Conservation (phyloP, 805 yeast species). For the Saccharomycopsis capsularis region DNA sequence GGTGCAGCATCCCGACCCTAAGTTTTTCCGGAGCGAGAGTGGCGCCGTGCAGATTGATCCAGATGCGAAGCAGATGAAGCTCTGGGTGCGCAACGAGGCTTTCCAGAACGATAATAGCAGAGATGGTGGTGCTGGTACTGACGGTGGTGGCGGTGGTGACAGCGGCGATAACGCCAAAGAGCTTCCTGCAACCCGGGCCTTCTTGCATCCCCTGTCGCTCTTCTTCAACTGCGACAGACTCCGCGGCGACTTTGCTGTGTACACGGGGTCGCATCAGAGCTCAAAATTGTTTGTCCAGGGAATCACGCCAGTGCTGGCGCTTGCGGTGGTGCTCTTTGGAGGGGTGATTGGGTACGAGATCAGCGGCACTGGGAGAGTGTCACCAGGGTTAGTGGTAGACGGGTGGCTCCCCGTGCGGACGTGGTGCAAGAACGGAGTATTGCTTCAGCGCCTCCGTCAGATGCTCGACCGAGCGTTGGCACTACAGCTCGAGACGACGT, state of each 20-base stretch:
- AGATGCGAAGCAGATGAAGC: constrained; percentile 24
- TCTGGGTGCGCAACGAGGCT: neutral
- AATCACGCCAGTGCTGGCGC: constrained; percentile 69
- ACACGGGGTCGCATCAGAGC: constrained; percentile 52
- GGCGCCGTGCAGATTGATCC: constrained; percentile 73
- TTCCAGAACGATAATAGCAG: constrained; percentile 11
- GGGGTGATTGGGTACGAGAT: constrained; percentile 33
- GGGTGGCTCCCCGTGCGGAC: constrained; percentile 87
- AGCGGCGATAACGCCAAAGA: constrained; percentile 7
- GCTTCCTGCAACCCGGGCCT: constrained; percentile 63
- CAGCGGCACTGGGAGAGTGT: constrained; percentile 38
- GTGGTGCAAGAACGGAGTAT: constrained; percentile 91
- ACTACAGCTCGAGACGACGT: neutral
- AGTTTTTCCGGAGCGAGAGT: constrained; percentile 55
- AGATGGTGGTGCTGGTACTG: neutral
- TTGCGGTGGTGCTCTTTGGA: constrained; percentile 75
- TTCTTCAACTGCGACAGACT: constrained; percentile 46
- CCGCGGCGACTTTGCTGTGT: constrained; percentile 58
- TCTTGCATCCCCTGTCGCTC: constrained; percentile 81
- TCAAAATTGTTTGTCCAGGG: constrained; percentile 61
- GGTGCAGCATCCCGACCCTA: constrained; percentile 76
- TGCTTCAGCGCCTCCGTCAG: constrained; percentile 61
- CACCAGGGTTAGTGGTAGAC: constrained; percentile 66
- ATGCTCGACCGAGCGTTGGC: constrained; percentile 64
- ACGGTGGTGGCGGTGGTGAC: neutral